Evolutionary conservation across 2,329 filamentous ascomycete genomes (phyloP).

Genomic region (Ilyonectria robusta): DNA sequence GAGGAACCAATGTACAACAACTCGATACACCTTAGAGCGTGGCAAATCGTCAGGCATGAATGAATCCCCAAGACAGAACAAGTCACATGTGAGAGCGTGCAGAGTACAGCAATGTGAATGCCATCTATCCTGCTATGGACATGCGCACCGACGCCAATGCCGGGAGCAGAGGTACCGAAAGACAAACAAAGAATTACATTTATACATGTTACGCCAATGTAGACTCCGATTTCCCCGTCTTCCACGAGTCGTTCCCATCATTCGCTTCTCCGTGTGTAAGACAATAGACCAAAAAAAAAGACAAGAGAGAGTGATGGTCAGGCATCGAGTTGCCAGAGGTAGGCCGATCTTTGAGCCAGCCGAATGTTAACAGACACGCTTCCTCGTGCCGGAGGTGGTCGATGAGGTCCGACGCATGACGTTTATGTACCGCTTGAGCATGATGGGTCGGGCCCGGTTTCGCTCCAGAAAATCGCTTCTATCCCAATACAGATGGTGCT

Average conservation of each 20-base stretch:
- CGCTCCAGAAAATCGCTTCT: constrained; percentile 22
- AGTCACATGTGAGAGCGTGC: neutral
- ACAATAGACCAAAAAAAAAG: constrained; percentile 43
- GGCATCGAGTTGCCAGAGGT: constrained; percentile 17
- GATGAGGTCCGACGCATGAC: constrained; percentile 18
- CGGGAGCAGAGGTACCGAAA: constrained; percentile 33
- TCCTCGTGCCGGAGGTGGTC: constrained; percentile 18
- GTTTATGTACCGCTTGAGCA: constrained; percentile 26
- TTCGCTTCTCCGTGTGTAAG: constrained; percentile 41
- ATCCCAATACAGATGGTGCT: constrained; percentile 34
- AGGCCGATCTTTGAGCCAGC: constrained; percentile 10
- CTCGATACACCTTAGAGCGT: constrained; percentile 39
- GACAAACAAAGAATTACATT: constrained; percentile 44
- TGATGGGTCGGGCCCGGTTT: constrained; percentile 13
- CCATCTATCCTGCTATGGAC: constrained; percentile 47
- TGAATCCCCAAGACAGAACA: neutral
- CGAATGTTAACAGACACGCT: constrained; percentile 15
- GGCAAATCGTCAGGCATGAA: constrained; percentile 15
- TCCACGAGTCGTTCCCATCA: constrained; percentile 41
- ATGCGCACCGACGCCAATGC: constrained; percentile 32
- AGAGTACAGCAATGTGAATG: constrained; percentile 32
- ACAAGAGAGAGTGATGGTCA: constrained; percentile 35
- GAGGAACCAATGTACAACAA: constrained; percentile 35
- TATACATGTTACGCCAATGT: constrained; percentile 49
- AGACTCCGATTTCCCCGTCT: constrained; percentile 48